Evolutionary conservation across 1,284 basidiomycete genomes (phyloP).

Genomic region (Trichosporon coremiiforme): DNA sequence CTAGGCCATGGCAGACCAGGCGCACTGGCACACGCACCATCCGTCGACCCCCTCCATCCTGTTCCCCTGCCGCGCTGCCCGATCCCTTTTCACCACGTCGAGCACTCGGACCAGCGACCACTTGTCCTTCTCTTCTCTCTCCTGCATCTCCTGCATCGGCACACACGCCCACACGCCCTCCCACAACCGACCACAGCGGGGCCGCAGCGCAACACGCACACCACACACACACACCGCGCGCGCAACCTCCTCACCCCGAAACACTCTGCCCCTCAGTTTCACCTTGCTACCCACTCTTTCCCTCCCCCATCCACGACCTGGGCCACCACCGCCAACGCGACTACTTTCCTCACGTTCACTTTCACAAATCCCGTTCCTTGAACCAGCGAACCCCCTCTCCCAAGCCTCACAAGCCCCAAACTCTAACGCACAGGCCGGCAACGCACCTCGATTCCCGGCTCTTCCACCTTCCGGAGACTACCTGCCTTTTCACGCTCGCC

Average conservation of each 20-base stretch:
- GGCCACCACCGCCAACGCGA: background rate
- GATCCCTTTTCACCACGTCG: slow-evolving; percentile 9
- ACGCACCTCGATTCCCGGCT: slow-evolving; percentile 37
- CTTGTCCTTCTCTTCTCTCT: background rate
- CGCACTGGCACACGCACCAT: slow-evolving; percentile 2
- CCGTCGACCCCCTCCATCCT: background rate
- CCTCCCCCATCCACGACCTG: background rate
- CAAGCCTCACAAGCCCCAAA: background rate
- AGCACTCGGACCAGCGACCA: background rate
- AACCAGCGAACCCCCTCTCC: too few relatives aligned
- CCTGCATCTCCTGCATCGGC: too few relatives aligned
- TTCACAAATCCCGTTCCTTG: too few relatives aligned
- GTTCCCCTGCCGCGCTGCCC: too few relatives aligned
- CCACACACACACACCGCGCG: too few relatives aligned
- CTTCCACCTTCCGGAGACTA: slow-evolving; percentile 44
- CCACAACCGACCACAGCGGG: too few relatives aligned
- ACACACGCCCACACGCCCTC: too few relatives aligned
- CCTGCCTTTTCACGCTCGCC: slow-evolving; percentile 42
- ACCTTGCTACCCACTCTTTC: background rate
- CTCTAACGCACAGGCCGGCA: slow-evolving; percentile 28
- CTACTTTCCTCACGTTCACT: too few relatives aligned
- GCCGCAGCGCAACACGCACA: too few relatives aligned
- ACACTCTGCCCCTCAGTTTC: background rate
- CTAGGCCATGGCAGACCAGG: too few relatives aligned
- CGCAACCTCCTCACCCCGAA: background rate